Evolutionary conservation across 208 protist genomes (phyloP), one percentile per base, ranked within the genome.

Genomic region (Phytomonas francai): DNA sequence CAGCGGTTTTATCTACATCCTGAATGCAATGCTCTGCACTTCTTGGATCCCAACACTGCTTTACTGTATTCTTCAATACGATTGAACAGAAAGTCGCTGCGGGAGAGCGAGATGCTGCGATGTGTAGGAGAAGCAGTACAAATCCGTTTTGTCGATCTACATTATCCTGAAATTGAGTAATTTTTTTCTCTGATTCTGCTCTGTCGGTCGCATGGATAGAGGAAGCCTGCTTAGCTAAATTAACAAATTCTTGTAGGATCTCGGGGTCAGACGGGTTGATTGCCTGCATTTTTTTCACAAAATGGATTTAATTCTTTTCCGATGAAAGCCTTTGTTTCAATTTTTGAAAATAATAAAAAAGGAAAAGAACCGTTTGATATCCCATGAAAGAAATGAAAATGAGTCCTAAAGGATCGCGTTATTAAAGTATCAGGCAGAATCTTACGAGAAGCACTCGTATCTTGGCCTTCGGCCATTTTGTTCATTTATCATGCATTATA

Each of bases 41-140:
- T 25, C 68, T 65, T 2, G 76, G 59, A 56, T 93, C 76, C 88
- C 91, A 96, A 68, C 91, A 91, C 68, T 74, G 61, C 78, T 89
- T 91, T 25, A 96, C 80, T 12, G 84, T 93, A 69, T 96, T 96
- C 73, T 96, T 96, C 28, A 96, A 77, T 28, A 86, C 78, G 65
- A 96, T 89, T 45, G 88, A 84, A 64, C 71, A 84, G 74, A 93
- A 95, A 68, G 71, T 56, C 31, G 75, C 65, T 45, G 73, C 56
- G 11, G 81, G 63, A 22, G 77, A 60, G 25, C 67, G 49, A 25
- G 65, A 65, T n/a, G 66, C 73, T 9, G 76, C 68, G 28, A 87
- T 65, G 33, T 83, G 72, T 25, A 93, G 79, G 19, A 92, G 79
- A 59, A 89, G 67, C 11, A 70, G 51, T 5, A 91, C 77, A 73